Evolutionary conservation across 441 rosid genomes (phyloP), one percentile per base, ranked within the genome.

Genomic region (Isatis lusitanica): DNA sequence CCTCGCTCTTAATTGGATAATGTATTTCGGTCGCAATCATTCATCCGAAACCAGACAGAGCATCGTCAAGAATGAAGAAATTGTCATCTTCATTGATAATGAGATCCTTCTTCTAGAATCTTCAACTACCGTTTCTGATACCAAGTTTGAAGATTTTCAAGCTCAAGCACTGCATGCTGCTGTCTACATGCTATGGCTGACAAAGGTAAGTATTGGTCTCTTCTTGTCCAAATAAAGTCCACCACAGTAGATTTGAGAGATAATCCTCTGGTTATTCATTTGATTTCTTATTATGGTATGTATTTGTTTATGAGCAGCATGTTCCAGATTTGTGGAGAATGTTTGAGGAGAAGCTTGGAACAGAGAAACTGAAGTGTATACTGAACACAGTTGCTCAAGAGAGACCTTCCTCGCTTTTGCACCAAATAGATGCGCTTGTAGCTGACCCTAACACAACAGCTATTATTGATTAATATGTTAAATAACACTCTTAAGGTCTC

Each of bases 131-230:
- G 59, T 85, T 69, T 83, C 83, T 0, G 89, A 92, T 66, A 70
- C 69, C 57, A 73, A 81, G 33, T 94, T 81, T 51, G 97, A 88
- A 76, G 97, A 92, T 83, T 89, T 79, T 46, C 80, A 83, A 76
- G 88, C 90, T 50, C 96, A 94, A 78, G 88, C 91, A 64, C 51
- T 80, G 15, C 79, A 83, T 79, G 87, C 93, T 51, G 70, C 86
- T 21, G 68, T 77, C 61, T 94, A 94, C 83, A 74, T 87, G 36
- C 63, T 89, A 63, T 92, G 98, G 97, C 79, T 92, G 73, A 77
- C 82, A 30, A 90, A 85, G 96, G 98, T 94, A 21, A 82, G 38
- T 3, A 1, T 12, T 58, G 5, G 60, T 53, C 67, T 50, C 53
- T 55, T 52, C 39, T 60, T 38, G 16, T 71, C 36, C 68, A 47